A percentile compares a stretch with the other conserved stretches of the same genome.
Conservation (phyloP, 2,329 filamentous ascomycete genomes). For the Cercospora zeae-maydis region DNA sequence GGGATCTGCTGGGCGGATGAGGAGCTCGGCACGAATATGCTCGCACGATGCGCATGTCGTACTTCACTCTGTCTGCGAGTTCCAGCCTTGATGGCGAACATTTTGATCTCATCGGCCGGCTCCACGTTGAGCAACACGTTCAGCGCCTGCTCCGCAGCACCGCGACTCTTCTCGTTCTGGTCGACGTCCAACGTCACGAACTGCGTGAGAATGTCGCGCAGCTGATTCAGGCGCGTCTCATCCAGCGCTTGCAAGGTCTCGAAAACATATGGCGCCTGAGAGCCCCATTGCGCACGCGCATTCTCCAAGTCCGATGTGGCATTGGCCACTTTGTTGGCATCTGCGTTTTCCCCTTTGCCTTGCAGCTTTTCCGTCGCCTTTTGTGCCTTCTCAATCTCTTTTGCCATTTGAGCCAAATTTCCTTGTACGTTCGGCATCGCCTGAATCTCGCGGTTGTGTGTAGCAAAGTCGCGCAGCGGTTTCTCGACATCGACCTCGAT, state of each 20-base stretch:
- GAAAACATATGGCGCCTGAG: slow-evolving; percentile 90
- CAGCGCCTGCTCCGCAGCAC: slow-evolving; percentile 73
- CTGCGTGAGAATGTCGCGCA: slow-evolving; percentile 87
- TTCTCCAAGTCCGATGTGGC: slow-evolving; percentile 71
- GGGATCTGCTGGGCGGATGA: slow-evolving; percentile 2
- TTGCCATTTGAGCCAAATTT: slow-evolving; percentile 76
- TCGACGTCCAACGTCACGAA: slow-evolving; percentile 91
- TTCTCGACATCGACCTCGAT: slow-evolving; percentile 86
- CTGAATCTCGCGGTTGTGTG: slow-evolving; percentile 69
- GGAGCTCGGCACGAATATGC: slow-evolving; percentile 17
- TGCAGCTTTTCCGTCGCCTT: slow-evolving; percentile 80
- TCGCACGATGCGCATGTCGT: slow-evolving; percentile 9
- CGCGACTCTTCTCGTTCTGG: slow-evolving; percentile 70
- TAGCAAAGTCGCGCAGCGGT: slow-evolving; percentile 72
- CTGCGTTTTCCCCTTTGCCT: slow-evolving; percentile 73
- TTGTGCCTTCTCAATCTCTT: slow-evolving; percentile 78
- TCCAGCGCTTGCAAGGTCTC: slow-evolving; percentile 89
- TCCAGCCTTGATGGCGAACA: slow-evolving; percentile 53
- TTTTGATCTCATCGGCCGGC: slow-evolving; percentile 80
- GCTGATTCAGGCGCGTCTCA: slow-evolving; percentile 81
- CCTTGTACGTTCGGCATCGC: slow-evolving; percentile 76
- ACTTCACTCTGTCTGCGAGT: slow-evolving; percentile 27
- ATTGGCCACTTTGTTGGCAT: slow-evolving; percentile 70
- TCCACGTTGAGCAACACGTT: slow-evolving; percentile 81
- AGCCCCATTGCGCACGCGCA: slow-evolving; percentile 84